Base-by-base conservation (phyloP, 768 basidiomycete species). In the Dictyophora rubrovolvata region DNA sequence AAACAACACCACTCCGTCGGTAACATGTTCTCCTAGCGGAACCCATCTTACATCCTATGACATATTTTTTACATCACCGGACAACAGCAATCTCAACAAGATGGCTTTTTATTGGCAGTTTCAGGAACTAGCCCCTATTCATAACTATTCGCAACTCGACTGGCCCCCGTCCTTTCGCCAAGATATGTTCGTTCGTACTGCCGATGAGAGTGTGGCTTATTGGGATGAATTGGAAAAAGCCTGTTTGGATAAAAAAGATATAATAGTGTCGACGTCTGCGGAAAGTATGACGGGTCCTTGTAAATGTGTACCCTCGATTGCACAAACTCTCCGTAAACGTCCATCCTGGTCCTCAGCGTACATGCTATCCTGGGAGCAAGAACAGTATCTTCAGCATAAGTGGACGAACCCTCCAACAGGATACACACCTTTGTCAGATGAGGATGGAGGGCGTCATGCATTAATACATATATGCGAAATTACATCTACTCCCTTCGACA, bases 51-150 rank as follows among this genome's bases (percentile, higher is more conserved):
- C 70, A 1, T 63, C 74, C 5, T 84, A 82, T 61, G 77, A 79
- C 42, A 61, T 69, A n/a, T 71, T 73, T 18, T 65, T 74, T 0
- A 63, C 71, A 22, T 75, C 77, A 18, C 75, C 71, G 12, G 79
- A 79, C 75, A 75, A 74, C 23, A 64, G 70, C 33, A 75, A 71
- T 47, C 74, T 73, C 16, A 74, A 79, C 8, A 68, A 71, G 55
- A 63, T 70, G n/a, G 79, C 81, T 0, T 85, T 87, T 0, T 87
- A 84, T 69, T 91, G 86, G 84, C 71, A 76, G 37, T 81, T 90
- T 63, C 77, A 78, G 52, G 68, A 73, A 14, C 63, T 65, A 10
- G 84, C 79, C 1, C 80, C 86, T 0, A 64, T 90, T 7, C 75
- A 81, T 66, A 70, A 83, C 22, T 87, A 87, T 81, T 77, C 80